Conservation (phyloP, 2,329 filamentous ascomycete species). For the Ceratocystis alfenasii region DNA sequence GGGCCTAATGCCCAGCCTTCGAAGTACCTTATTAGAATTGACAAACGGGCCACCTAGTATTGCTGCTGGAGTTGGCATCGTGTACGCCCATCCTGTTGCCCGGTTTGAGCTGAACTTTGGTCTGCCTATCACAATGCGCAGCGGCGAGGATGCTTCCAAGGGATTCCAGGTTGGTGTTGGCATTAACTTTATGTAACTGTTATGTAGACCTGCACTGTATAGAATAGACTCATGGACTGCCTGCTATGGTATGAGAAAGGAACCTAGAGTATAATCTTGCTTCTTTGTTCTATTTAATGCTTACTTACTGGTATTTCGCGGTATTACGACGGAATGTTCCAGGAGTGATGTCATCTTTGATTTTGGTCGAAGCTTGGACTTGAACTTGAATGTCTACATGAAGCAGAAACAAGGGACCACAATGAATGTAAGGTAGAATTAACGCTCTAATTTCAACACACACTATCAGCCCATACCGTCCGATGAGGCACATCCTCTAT, state of each 20-base stretch:
- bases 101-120: slow-evolving; percentile 95
- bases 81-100: slow-evolving; percentile 89
- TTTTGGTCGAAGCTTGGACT: too few species aligned
- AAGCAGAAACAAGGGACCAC: too few species aligned
- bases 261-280: neutral
- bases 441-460: too few species aligned
- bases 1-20: slow-evolving; percentile 41
- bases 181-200: slow-evolving; percentile 75
- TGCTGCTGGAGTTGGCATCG: slow-evolving; percentile 76
- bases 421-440: too few species aligned
- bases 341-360: too few species aligned
- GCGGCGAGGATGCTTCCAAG: slow-evolving; percentile 78
- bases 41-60: slow-evolving; percentile 67
- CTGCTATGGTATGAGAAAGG: neutral
- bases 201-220: neutral
- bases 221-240: neutral
- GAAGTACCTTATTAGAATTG: slow-evolving; percentile 55
- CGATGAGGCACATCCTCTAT: too few species aligned
- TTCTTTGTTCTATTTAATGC: too few species aligned
- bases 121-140: slow-evolving; percentile 67
- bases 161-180: slow-evolving; percentile 92
- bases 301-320: too few species aligned
- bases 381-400: too few species aligned
- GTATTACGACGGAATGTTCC: too few species aligned
- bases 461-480: too few species aligned